Evolutionary conservation across 352 stramenopile genomes (phyloP).

Genomic region (Vaucheria bursata): DNA sequence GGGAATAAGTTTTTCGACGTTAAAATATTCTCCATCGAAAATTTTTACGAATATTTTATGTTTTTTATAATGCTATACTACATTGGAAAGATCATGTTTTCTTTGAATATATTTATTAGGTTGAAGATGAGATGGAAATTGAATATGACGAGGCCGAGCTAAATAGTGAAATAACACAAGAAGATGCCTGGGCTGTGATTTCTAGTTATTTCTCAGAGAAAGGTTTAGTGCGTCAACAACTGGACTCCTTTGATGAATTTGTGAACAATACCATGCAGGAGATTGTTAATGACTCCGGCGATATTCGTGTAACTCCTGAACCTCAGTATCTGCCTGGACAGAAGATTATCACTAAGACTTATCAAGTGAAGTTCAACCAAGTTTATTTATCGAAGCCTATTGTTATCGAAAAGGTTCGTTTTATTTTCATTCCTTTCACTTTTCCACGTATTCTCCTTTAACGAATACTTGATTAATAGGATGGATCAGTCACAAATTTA

Average conservation of each 20-base stretch:
- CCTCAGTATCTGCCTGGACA: slow-evolving; percentile 88
- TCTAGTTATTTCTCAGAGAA: slow-evolving; percentile 99
- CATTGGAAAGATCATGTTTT: too few relatives aligned
- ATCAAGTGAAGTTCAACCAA: slow-evolving; percentile 89
- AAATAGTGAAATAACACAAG: slow-evolving; percentile 84
- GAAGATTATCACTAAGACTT: slow-evolving; percentile 77
- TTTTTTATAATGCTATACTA: too few relatives aligned
- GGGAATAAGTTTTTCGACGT: too few relatives aligned
- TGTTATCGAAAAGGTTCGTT: slow-evolving; percentile 10
- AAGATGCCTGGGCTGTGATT: slow-evolving; percentile 98
- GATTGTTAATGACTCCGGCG: slow-evolving; percentile 90
- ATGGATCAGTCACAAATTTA: slow-evolving; percentile 75
- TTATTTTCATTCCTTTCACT: too few relatives aligned
- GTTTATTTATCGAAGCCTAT: slow-evolving; percentile 94
- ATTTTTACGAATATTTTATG: too few relatives aligned
- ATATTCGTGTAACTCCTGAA: slow-evolving; percentile 90
- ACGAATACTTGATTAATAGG: too few relatives aligned
- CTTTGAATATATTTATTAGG: too few relatives aligned
- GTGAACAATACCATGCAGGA: slow-evolving; percentile 99
- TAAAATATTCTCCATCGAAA: too few relatives aligned
- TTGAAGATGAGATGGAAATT: too few relatives aligned
- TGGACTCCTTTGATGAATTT: slow-evolving; percentile 99
- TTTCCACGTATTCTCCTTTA: too few relatives aligned
- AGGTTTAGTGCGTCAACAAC: slow-evolving; percentile 95
- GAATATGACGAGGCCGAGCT: slow-evolving; percentile 30